Evolutionary conservation across 371 early-diverging fungal species (phyloP).

Genomic region (Circinella minor): DNA sequence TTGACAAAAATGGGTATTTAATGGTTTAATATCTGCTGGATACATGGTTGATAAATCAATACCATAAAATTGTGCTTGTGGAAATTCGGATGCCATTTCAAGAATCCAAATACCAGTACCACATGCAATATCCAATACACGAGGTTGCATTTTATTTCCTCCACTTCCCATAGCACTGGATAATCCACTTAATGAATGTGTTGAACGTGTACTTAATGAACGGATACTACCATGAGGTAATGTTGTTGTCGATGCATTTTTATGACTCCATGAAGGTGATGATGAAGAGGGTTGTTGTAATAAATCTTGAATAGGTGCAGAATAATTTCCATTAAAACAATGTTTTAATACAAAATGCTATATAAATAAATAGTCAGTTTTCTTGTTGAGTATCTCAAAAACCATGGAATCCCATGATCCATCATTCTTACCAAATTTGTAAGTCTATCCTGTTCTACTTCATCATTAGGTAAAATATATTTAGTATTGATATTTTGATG

Average conservation of each 20-base stretch:
- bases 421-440: conserved; percentile 33
- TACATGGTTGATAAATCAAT: conserved; percentile 60
- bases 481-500: conserved; percentile 28
- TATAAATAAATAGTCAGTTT: not conserved
- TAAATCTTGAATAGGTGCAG: conserved; percentile 44
- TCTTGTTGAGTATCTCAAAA: too few species aligned
- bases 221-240: not conserved
- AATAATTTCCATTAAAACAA: conserved; percentile 40
- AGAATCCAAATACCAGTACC: conserved; percentile 54
- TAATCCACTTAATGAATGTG: not conserved
- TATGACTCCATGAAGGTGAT: not conserved
- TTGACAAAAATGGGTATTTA: conserved; percentile 50
- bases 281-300: conserved; percentile 20
- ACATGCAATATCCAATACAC: conserved; percentile 48
- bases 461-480: conserved; percentile 36
- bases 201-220: not conserved
- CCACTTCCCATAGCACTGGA: not conserved
- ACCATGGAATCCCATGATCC: too few species aligned
- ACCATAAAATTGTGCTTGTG: conserved; percentile 53
- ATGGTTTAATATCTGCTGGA: conserved; percentile 55
- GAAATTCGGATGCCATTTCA: conserved; percentile 64
- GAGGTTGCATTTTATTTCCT: conserved; percentile 17
- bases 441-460: conserved; percentile 42
- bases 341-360: conserved; percentile 51
- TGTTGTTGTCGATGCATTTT: not conserved